Base-by-base conservation (phyloP, 768 basidiomycete species). In the Chlorophyllum brunneum region DNA sequence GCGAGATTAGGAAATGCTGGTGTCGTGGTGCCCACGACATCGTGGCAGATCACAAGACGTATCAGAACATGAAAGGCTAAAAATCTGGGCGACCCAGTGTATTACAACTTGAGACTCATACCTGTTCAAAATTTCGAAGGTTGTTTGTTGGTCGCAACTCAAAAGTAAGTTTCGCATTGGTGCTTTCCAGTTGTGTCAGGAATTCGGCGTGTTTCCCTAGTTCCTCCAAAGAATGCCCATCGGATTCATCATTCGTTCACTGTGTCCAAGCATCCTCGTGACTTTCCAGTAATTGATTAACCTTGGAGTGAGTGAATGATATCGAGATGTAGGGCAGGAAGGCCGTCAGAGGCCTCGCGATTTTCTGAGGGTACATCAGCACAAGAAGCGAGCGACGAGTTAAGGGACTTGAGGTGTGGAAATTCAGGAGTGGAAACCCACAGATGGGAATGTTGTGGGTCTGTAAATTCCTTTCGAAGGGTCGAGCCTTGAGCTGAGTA, bases 111-210 rank as follows among this genome's bases (percentile, higher is more conserved):
- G 13, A 68, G 65, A 61, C 88, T 80, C 37, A 92, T 64, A 0
- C 74, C 67, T 92, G 86, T 62, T 92, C 90, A 92, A 61, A 2
- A 92, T 82, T 54, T 88, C 87, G 2, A 87, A 67, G 56, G 78
- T 83, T 6, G 73, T 66, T n/a, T 82, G 71, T 0, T 78, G 71
- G 54, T 81, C 81, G 29, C 79, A 73, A 13, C 58, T 92, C 86
- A 0, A 72, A 61, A 2, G 63, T 73, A 47, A 88, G 65, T 54
- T 74, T 78, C 1, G 76, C 66, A 54, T 90, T 90, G 2, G 72
- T 71, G 5, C 70, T 60, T 62, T 92, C 87, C 0, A 91, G 69
- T 0, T 69, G 72, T 0, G 79, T 78, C 40, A 85, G 66, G 57
- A 90, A 81, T 1, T 70, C 65, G 0, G 83, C 78, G 56, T 88